Percentiles rank a stretch among this genome's conserved stretches.
Conservation (phyloP, 2,329 filamentous ascomycete genomes). For the Cercospora berteroae region DNA sequence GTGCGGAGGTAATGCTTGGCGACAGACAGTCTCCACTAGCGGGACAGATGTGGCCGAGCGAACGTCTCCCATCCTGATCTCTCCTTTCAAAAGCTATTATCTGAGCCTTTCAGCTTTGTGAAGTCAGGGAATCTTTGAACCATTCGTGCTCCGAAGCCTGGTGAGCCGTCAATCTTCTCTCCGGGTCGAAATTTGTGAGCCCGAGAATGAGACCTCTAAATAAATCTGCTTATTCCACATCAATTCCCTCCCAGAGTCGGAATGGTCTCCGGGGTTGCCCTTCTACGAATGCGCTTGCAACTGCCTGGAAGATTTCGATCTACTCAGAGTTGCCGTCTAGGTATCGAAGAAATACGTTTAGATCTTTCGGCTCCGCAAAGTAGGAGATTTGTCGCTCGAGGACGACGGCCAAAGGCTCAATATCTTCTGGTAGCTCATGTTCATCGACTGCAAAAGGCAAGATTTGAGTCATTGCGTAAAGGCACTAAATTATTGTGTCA, state of each 20-base stretch:
- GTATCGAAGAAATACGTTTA: constrained; percentile 26
- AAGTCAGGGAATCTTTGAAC: neutral
- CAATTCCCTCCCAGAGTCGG: neutral
- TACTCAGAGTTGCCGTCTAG: constrained; percentile 46
- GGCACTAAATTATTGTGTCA: no score
- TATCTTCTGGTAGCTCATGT: no score
- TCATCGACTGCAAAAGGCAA: no score
- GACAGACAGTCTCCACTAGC: neutral
- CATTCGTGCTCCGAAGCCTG: constrained; percentile 3
- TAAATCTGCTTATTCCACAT: constrained; percentile 1
- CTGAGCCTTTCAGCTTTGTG: neutral
- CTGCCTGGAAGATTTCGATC: constrained; percentile 40
- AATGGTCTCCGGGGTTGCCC: constrained; percentile 46
- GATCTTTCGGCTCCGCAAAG: constrained; percentile 46
- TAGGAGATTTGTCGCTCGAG: constrained; percentile 50
- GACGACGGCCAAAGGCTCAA: constrained; percentile 26
- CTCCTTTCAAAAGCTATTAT: neutral
- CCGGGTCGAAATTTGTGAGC: constrained; percentile 9
- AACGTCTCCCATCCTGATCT: neutral
- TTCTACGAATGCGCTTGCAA: constrained; percentile 42
- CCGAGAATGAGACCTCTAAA: constrained; percentile 10
- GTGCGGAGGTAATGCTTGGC: neutral
- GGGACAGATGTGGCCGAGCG: neutral
- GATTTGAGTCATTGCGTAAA: constrained; percentile 22
- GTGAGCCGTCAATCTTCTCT: neutral